Percentiles rank a stretch among this genome's conserved stretches.
These are phyloP conservation scores for Fusarium clavum DNA, from an alignment of 2,329 filamentous ascomycete species.

Conservation along the genomic window DNA sequence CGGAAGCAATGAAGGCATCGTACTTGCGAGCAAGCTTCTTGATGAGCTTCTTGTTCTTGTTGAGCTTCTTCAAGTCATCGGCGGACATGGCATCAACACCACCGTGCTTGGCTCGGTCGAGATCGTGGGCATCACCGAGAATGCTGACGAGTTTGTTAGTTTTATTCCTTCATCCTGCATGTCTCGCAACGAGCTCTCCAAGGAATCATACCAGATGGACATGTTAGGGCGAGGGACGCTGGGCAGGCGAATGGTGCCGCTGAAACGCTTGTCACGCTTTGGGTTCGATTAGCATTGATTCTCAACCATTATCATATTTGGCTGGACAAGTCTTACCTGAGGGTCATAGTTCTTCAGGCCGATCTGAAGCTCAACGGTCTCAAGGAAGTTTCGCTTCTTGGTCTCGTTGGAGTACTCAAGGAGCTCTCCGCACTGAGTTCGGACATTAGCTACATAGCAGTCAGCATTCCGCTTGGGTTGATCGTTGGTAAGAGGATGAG, in stretches of 20 bases:
- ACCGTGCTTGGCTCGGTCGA: slow-evolving; percentile 99
- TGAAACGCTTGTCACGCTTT: slow-evolving; percentile 99
- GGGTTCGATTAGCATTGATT: background rate
- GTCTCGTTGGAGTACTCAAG: slow-evolving; percentile 93
- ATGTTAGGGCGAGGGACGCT: slow-evolving; percentile 91
- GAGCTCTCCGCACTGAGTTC: slow-evolving; percentile 91
- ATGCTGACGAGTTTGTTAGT: slow-evolving; percentile 56
- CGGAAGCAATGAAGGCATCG: slow-evolving; percentile 98
- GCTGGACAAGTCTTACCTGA: slow-evolving; percentile 55
- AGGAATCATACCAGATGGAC: slow-evolving; percentile 72
- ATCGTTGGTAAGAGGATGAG: background rate
- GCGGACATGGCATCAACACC: slow-evolving; percentile 98
- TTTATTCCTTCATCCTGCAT: background rate
- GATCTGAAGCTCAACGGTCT: slow-evolving; percentile 92
- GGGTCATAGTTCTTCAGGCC: slow-evolving; percentile 99
- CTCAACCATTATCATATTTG: too few species aligned
- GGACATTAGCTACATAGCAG: slow-evolving; percentile 78
- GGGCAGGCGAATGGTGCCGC: slow-evolving; percentile 96
- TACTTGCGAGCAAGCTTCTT: slow-evolving; percentile 99
- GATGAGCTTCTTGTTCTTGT: slow-evolving; percentile 99
- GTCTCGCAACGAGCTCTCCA: background rate
- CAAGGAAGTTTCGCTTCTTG: slow-evolving; percentile 98
- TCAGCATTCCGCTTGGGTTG: slow-evolving; percentile 52
- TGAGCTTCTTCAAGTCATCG: slow-evolving; percentile 99
- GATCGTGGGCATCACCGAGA: slow-evolving; percentile 88